Base-by-base conservation (phyloP, 108 stramenopile species). In the Seminavis robusta region DNA sequence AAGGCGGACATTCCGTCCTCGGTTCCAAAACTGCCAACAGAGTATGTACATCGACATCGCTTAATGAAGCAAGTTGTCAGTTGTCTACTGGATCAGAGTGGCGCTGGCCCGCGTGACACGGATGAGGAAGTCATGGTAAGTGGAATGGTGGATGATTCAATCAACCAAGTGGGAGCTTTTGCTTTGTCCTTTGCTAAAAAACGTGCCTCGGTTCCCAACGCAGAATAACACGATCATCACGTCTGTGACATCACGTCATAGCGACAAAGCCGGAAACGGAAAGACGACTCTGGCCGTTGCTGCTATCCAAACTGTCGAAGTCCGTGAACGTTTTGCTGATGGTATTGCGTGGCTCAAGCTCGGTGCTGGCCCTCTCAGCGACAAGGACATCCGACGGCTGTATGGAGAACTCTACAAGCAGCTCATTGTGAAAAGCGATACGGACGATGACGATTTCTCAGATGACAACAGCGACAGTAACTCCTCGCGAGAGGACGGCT, bases 281-380 rank as follows among this genome's bases (percentile, higher is more conserved):
- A 92, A 92, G 56, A 86, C 90, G 2, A 92, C 80, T 20, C 51
- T 92, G 45, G 90, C 90, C 0, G 84, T 86, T 29, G 90, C 90
- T n/a, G 84, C 86, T 3, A 88, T 92, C 60, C 90, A 92, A 50
- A 84, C 86, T 27, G 86, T 92, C 20, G 90, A 92, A 52, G 83
- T 92, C 1, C 59, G 90, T 16, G 90, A 92, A 56, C 82, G 84
- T n/a, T 92, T 92, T 46, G 69, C 69, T 3, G 86, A 92, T 66
- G 90, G 90, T n/a, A 92, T 92, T 60, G 86, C 84, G 6, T 92
- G 90, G 90, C 68, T 92, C 34, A 80, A 86, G 42, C 64, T 92
- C 15, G 90, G 90, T 5, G 61, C 84, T 37, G 77, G 61, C 1
- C 79, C 90, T 8, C 67, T 92, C 47, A 56, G 68, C n/a, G 90